Evolutionary conservation across 2,329 filamentous ascomycete species (phyloP).

Genomic region (Botryotinia globosa): DNA sequence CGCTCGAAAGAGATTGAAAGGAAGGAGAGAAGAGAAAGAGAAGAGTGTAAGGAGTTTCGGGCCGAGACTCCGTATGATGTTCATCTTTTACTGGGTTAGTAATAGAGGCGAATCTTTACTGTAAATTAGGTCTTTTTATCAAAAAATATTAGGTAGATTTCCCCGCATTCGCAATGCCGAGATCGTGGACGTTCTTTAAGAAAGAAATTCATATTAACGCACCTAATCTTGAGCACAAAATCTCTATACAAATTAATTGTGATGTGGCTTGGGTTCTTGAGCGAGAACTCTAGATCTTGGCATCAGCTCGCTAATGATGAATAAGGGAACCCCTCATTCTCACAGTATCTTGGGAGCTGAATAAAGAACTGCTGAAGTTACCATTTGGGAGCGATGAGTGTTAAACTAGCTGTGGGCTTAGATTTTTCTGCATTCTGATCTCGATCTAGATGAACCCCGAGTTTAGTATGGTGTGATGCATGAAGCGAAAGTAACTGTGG

Average conservation of each 20-base stretch:
- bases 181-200: not conserved
- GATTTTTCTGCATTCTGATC: not conserved
- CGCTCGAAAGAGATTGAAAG: no score
- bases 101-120: not conserved
- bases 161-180: not conserved
- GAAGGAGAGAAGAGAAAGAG: not conserved
- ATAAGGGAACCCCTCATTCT: not conserved
- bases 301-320: not conserved
- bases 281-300: not conserved
- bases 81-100: not conserved
- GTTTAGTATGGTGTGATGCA: not conserved
- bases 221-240: not conserved
- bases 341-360: not conserved
- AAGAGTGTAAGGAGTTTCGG: not conserved
- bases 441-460: not conserved
- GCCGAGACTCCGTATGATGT: not conserved
- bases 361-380: not conserved
- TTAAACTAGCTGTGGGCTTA: not conserved
- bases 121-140: not conserved
- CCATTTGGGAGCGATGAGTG: not conserved
- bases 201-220: not conserved
- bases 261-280: not conserved
- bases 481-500: not conserved
- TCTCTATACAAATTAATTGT: not conserved
- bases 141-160: not conserved